Evolutionary conservation across 306 rosid species (phyloP), one percentile per base, ranked within the genome.

Genomic region (Rosa chinensis): DNA sequence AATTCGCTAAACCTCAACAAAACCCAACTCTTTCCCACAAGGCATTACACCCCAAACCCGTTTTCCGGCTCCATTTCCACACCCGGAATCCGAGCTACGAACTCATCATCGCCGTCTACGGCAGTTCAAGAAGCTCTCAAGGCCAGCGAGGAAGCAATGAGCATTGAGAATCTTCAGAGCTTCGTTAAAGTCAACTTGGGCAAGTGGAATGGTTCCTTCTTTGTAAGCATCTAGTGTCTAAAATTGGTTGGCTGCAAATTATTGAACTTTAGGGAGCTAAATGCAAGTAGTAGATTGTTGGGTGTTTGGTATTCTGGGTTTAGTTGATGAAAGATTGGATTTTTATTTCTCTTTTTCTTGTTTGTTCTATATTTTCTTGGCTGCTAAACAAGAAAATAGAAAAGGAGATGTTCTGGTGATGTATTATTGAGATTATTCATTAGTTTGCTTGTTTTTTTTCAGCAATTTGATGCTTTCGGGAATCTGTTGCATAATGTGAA

Each of bases 381-480:
- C 10, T 62, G 20, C 18, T 16, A 40, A 73, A 48, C 28, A 14
- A 10, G 73, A n/a, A 68, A 10, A 4, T 32, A 47, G 20, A 44
- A 44, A 8, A 44, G 8, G 25, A 25, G 47, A 32, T 1, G 56
- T 23, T 43, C 4, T 35, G 39, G 37, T 45, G n/a, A 7, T 72
- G 11, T 58, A 35, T 72, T 37, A 52, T 11, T 32, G 47, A 52
- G 76, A 32, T 52, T 73, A 50, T 39, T 39, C 12, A 73, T 39
- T 39, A 53, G 77, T 68, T 6, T 10, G 9, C 25, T 20, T 25
- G 8, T 18, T 70, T 56, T 20, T 20, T 49, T 55, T 14, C 78
- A 95, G 99, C 98, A 95, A 95, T 95, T 90, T 87, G 99, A 95
- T 83, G 85, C 90, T 74, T 53, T 40, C 35, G 98, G 99, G 82